phyloP scores from a whole-genome alignment of 2,329 filamentous ascomycete species.

The Neophaeococcomyces mojaviensis region DNA sequence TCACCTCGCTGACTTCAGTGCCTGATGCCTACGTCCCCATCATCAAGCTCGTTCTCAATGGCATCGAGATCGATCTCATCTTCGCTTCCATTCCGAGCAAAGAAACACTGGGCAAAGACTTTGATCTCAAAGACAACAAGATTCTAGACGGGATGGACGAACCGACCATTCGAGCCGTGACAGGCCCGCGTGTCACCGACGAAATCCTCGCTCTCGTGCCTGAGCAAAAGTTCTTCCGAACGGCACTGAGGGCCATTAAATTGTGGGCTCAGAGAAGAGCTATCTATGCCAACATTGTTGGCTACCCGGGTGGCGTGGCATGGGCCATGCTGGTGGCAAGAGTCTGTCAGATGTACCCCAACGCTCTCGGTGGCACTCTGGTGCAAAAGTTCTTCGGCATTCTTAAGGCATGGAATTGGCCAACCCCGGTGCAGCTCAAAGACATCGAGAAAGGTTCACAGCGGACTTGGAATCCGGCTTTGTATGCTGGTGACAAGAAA shows the following conservation, averaged over 20 bases:
- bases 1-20: slow-evolving; percentile 77
- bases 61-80: slow-evolving; percentile 92
- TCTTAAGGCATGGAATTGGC: slow-evolving; percentile 88
- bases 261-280: slow-evolving; percentile 88
- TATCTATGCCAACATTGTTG: slow-evolving; percentile 93
- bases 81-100: slow-evolving; percentile 67
- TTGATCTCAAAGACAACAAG: slow-evolving; percentile 74
- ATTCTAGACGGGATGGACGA: slow-evolving; percentile 82
- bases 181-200: slow-evolving; percentile 89
- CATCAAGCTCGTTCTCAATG: slow-evolving; percentile 88
- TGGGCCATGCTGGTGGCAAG: slow-evolving; percentile 97
- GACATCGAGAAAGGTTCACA: slow-evolving; percentile 75
- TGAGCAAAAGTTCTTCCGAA: slow-evolving; percentile 79
- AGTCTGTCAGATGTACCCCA: slow-evolving; percentile 92
- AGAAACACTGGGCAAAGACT: slow-evolving; percentile 62
- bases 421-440: slow-evolving; percentile 84
- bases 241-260: slow-evolving; percentile 86
- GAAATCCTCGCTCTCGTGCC: slow-evolving; percentile 86
- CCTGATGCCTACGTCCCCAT: slow-evolving; percentile 91
- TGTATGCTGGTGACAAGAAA: slow-evolving; percentile 71
- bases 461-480: slow-evolving; percentile 85
- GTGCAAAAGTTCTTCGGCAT: slow-evolving; percentile 92
- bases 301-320: slow-evolving; percentile 91
- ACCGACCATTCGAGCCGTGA: slow-evolving; percentile 77
- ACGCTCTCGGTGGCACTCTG: slow-evolving; percentile 79